Evolutionary conservation across 257 asterid species (phyloP), one percentile per base, ranked within the genome.

Genomic region (Solanum pinnatisectum): DNA sequence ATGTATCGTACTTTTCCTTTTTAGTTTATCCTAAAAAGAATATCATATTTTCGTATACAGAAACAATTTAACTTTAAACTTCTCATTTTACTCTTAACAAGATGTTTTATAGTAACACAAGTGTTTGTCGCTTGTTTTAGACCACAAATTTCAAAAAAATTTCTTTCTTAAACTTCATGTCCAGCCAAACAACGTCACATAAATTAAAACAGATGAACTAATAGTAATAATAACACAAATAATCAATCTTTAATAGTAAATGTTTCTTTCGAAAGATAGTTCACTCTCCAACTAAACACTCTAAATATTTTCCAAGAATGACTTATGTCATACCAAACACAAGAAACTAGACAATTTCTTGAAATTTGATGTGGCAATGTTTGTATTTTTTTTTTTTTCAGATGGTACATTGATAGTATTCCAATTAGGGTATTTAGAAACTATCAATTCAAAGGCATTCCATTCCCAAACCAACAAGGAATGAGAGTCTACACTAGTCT

Each of bases 371-470:
- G 22, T 65, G 60, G 7, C 77, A 30, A 56, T 56, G 67, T 56
- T 56, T 56, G 25, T 52, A 3, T 6, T 25, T 42, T 56, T 52
- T 42, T 56, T 52, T 42, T 8, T 88, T 88, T 23, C 92, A 96
- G 98, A n/a, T 96, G 99, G 99, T 95, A 90, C 13, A 89, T 94
- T 3, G 98, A 96, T 88, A 90, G 90, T n/a, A 83, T 93, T 49
- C 98, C 99, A 22, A 91, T 94, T 18, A 91, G 99, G 90, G 96
- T 95, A 3, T 95, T 82, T 90, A 92, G 88, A 44, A 96, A 95
- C 87, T 93, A 93, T 25, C 83, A 67, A 46, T 63, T 70, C 65
- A 87, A 87, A 1, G 96, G 97, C 9, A 90, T 95, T 72, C 91
- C 94, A 0, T 96, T 89, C 86, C 98, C 98, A 25, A 92, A 89